Percentiles rank a stretch among this genome's conserved stretches.
phyloP scores from a whole-genome alignment of 192 early-diverging fungal genomes.

The Rhizoclosmatium globosum region DNA sequence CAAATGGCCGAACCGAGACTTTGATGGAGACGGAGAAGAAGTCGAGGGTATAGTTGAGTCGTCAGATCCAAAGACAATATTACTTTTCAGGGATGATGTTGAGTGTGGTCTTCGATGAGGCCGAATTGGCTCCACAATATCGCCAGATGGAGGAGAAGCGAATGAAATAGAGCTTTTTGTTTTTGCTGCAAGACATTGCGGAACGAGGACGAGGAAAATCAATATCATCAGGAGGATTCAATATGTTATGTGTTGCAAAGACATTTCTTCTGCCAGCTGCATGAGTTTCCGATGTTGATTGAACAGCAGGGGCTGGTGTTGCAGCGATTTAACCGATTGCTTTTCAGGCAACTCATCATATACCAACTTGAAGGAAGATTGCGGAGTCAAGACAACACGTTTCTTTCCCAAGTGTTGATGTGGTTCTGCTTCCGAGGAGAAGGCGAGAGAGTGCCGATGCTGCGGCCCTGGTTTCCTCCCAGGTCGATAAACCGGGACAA shows the following conservation, averaged over 20 bases:
- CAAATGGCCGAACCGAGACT: neutral
- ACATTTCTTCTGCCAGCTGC: neutral
- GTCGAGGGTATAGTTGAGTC: neutral
- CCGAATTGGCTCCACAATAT: neutral
- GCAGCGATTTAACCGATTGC: neutral
- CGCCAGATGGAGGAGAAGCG: neutral
- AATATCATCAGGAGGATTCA: neutral
- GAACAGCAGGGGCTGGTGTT: neutral
- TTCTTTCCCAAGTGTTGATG: neutral
- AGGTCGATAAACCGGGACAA: neutral
- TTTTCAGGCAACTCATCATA: neutral
- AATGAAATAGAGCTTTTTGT: neutral
- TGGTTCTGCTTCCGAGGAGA: neutral
- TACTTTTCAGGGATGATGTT: neutral
- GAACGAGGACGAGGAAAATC: neutral
- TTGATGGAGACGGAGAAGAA: neutral
- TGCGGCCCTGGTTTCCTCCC: conserved; percentile 5
- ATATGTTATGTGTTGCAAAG: neutral
- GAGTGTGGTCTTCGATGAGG: neutral
- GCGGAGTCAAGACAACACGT: neutral
- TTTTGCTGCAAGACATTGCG: neutral
- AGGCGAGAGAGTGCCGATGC: neutral
- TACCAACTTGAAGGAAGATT: neutral
- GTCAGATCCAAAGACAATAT: neutral
- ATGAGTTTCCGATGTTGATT: neutral